These are phyloP conservation scores for Leccinum olivaceoglutinosum DNA, from an alignment of 1,284 basidiomycete genomes.

Conservation along the genomic window DNA sequence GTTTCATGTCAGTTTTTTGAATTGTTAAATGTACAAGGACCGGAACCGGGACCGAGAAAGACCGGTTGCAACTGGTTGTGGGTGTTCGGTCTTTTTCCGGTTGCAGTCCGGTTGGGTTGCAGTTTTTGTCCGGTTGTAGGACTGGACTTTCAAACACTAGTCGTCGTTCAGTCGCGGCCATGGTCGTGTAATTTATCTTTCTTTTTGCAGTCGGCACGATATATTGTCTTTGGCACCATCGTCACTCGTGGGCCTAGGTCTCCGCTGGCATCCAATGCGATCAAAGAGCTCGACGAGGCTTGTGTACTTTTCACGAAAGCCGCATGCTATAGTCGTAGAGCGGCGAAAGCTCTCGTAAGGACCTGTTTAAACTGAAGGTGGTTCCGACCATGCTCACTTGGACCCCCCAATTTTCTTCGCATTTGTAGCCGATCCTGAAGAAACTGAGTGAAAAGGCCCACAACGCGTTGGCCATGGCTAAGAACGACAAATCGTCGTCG, in stretches of 20 bases:
- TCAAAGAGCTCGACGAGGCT: constrained; percentile 58
- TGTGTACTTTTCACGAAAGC: constrained; percentile 57
- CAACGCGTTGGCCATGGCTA: constrained; percentile 36
- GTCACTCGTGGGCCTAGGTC: constrained; percentile 59
- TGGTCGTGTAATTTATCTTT: background rate
- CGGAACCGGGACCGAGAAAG: too few species aligned
- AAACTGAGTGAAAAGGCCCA: constrained; percentile 55
- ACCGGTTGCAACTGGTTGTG: too few species aligned
- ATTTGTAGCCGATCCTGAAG: constrained; percentile 45
- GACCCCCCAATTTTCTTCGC: background rate
- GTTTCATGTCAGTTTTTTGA: too few species aligned
- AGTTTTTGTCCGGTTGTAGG: too few species aligned
- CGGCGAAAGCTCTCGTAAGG: constrained; percentile 56
- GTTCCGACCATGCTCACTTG: constrained; percentile 3
- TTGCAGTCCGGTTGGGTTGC: too few species aligned
- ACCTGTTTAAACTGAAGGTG: background rate
- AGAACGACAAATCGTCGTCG: constrained; percentile 29
- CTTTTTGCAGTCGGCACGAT: background rate
- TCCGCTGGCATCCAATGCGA: constrained; percentile 52
- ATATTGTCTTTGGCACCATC: constrained; percentile 66
- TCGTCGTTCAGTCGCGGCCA: background rate
- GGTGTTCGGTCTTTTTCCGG: too few species aligned
- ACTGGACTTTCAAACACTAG: too few species aligned
- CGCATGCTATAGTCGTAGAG: constrained; percentile 47
- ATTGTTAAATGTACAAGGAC: too few species aligned